These are phyloP conservation scores for Phytopythium kandeliae DNA, from an alignment of 352 stramenopile species.

Conservation along the genomic window DNA sequence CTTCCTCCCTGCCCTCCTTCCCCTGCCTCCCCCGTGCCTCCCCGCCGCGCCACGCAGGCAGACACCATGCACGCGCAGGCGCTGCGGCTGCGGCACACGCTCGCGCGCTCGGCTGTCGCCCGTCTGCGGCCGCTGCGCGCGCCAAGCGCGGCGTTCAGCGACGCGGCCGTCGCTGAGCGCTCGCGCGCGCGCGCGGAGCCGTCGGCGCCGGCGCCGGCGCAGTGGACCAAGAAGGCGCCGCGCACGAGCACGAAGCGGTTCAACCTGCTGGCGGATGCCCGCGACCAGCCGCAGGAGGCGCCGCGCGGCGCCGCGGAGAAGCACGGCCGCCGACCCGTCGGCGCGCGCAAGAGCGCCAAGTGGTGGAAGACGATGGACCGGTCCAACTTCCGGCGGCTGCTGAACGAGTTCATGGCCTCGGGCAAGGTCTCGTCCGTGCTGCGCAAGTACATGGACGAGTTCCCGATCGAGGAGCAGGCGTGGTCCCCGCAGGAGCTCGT, in stretches of 20 bases:
- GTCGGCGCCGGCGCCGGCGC: not conserved
- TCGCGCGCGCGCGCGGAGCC: constrained; percentile 1
- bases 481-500: constrained; percentile 75
- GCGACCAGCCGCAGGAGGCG: too few species aligned
- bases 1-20: not conserved
- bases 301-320: not conserved
- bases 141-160: not conserved
- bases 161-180: not conserved
- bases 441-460: constrained; percentile 66
- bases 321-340: not conserved
- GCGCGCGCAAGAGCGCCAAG: constrained; percentile 18
- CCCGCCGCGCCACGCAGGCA: not conserved
- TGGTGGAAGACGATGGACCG: constrained; percentile 57
- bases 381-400: constrained; percentile 46
- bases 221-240: constrained; percentile 1
- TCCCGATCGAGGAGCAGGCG: constrained; percentile 46
- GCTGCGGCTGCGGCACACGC: constrained; percentile 13
- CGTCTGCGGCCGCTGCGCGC: not conserved
- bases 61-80: constrained; percentile 15
- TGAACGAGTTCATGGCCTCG: constrained; percentile 54
- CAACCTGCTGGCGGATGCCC: constrained; percentile 9
- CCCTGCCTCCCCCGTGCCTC: not conserved
- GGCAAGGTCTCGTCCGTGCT: constrained; percentile 47
- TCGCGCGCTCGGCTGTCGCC: constrained; percentile 1
- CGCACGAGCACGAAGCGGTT: constrained; percentile 15